A percentile compares a stretch with the other conserved stretches of the same genome.
Conservation (phyloP, 75 land plant species). For the Ceratopteris richardii region DNA sequence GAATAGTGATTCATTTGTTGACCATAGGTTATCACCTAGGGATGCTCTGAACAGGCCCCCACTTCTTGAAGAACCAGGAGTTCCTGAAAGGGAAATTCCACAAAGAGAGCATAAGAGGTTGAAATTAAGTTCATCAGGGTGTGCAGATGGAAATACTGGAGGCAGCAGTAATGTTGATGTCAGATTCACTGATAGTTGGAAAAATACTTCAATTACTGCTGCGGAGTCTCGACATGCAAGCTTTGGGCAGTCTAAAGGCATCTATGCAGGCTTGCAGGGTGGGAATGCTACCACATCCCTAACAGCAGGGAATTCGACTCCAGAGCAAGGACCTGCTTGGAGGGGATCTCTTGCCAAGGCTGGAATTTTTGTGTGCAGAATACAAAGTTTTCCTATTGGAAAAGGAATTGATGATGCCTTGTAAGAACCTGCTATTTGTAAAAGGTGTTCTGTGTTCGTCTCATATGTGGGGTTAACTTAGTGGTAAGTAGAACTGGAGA, state of each 20-base stretch:
- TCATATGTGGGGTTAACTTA: neutral
- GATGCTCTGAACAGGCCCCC: neutral
- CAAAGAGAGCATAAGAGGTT: constrained; percentile 3
- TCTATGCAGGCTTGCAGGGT: neutral
- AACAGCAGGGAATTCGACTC: no score
- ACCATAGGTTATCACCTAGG: neutral
- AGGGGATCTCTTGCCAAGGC: constrained; percentile 88
- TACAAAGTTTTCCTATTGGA: constrained; percentile 68
- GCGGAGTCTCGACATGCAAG: no score
- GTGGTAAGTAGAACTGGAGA: no score
- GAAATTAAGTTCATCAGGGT: neutral
- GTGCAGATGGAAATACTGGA: neutral
- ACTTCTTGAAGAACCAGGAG: neutral
- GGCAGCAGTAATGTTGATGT: neutral
- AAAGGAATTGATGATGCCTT: constrained; percentile 56
- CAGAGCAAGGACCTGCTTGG: constrained; percentile 6
- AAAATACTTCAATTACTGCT: neutral
- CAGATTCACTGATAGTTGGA: neutral
- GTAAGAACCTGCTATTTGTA: constrained; percentile 39
- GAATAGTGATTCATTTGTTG: neutral
- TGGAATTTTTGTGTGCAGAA: constrained; percentile 76
- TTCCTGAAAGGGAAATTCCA: neutral
- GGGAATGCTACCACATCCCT: neutral
- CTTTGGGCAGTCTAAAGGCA: no score
- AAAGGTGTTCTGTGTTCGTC: neutral